phyloP scores from a whole-genome alignment of 768 basidiomycete species.

The Leccinum boreale region DNA sequence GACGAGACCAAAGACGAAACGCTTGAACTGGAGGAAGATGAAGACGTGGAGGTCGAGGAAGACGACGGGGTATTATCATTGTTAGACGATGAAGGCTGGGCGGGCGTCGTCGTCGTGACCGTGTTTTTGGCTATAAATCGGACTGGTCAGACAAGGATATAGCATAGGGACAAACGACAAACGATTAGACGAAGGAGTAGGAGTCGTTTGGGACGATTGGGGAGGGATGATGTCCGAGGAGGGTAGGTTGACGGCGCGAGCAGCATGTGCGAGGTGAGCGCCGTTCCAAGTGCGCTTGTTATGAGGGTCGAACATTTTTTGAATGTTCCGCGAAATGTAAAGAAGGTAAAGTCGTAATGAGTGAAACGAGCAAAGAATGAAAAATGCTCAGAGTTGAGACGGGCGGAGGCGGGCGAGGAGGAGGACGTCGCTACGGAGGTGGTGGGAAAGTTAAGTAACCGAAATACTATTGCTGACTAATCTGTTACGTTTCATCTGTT shows the following conservation, averaged over 20 bases:
- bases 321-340: neutral
- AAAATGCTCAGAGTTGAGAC: neutral
- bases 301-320: conserved; percentile 13
- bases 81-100: neutral
- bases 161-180: neutral
- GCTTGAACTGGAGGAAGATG: conserved; percentile 7
- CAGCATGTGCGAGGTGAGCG: conserved; percentile 8
- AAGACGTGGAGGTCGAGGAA: neutral
- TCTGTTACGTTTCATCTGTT: neutral
- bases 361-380: conserved; percentile 11
- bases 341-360: conserved; percentile 19
- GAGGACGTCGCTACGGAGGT: neutral
- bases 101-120: neutral
- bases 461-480: conserved; percentile 8
- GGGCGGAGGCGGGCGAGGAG: neutral
- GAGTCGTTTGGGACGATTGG: neutral
- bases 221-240: neutral
- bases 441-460: neutral
- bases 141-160: neutral
- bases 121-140: conserved; percentile 3
- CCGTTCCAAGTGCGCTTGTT: conserved; percentile 15
- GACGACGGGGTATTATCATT: conserved; percentile 13
- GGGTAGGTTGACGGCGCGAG: neutral
- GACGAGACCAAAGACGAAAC: conserved; percentile 8
- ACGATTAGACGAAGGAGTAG: neutral